Evolutionary conservation across 2,329 filamentous ascomycete genomes (phyloP), one percentile per base, ranked within the genome.

Genomic region (Neonectria hederae): DNA sequence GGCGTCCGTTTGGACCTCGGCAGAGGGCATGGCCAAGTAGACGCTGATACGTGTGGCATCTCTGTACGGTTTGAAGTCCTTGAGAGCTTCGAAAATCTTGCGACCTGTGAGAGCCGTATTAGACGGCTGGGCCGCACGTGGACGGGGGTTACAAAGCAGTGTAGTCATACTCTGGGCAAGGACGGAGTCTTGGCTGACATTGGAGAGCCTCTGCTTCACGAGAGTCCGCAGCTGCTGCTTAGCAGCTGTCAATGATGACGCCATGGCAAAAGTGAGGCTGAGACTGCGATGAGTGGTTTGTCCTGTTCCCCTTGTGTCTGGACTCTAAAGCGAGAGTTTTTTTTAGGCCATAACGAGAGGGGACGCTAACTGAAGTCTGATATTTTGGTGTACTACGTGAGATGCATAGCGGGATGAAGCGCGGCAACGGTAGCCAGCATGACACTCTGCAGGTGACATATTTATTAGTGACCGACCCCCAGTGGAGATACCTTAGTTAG

Each of bases 11-110:
- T 94, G 92, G 26, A 97, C 87, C 81, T 99, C 96, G 24, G 90
- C 91, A 10, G 84, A 82, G 1, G 94, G 94, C 96, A 99, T 99
- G 11, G 95, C 96, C 17, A 99, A 84, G 77, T 97, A 99, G 61
- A 99, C 85, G 71, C 92, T 94, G 74, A 99, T 87, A 57, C 88
- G 86, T 65, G 83, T 86, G 45, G 96, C 94, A 59, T 90, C 83
- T 67, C 88, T 82, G 77, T 97, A 99, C 59, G 93, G 91, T 54
- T 87, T 84, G 72, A 94, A 87, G 11, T 84, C 82, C 48, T 90
- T 82, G 40, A 97, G 80, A 7, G 85, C 82, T 58, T 88, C 84
- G 69, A 90, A 90, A 22, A 92, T 89, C 69, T 81, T 82, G 54
- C 83, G 80, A 72, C 92, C 93, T 96, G 76, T 59, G 51, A 45